These are phyloP conservation scores for Tylopilus sp. DNA, from an alignment of 768 basidiomycete species.

Conservation along the genomic window DNA sequence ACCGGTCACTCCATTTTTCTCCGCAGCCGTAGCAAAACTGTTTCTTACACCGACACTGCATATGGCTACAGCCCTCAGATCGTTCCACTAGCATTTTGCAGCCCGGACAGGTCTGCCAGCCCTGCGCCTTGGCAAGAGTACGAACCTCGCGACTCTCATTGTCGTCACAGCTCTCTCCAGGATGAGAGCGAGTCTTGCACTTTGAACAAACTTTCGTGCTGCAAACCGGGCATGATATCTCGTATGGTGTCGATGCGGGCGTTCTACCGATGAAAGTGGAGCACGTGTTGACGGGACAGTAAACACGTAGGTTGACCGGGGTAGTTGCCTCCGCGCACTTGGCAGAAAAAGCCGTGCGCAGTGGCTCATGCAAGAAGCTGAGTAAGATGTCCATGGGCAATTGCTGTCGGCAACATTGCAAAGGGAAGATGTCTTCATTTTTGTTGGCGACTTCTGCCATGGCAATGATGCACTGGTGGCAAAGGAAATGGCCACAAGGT, in stretches of 20 bases:
- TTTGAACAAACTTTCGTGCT: slow-evolving; percentile 37
- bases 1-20: not conserved
- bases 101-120: slow-evolving; percentile 62
- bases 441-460: slow-evolving; percentile 41
- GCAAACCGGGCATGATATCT: slow-evolving; percentile 42
- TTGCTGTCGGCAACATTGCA: slow-evolving; percentile 45
- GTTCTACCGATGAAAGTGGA: slow-evolving; percentile 47
- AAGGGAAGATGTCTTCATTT: slow-evolving; percentile 51
- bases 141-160: slow-evolving; percentile 40
- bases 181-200: slow-evolving; percentile 49
- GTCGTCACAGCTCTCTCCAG: slow-evolving; percentile 37
- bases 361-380: slow-evolving; percentile 30
- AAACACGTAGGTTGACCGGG: slow-evolving; percentile 43
- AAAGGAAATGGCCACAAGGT: slow-evolving; percentile 48
- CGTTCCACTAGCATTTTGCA: slow-evolving; percentile 57
- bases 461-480: slow-evolving; percentile 39
- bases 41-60: slow-evolving; percentile 48
- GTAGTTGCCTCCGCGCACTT: slow-evolving; percentile 49
- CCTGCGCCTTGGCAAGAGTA: slow-evolving; percentile 42
- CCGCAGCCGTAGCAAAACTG: slow-evolving; percentile 26
- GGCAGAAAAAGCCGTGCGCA: slow-evolving; percentile 34
- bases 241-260: slow-evolving; percentile 21
- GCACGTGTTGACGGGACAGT: slow-evolving; percentile 46
- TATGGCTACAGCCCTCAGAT: slow-evolving; percentile 51
- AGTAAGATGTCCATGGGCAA: slow-evolving; percentile 32